Evolutionary conservation across 768 basidiomycete genomes (phyloP).

Genomic region (Favolaschia claudopus): DNA sequence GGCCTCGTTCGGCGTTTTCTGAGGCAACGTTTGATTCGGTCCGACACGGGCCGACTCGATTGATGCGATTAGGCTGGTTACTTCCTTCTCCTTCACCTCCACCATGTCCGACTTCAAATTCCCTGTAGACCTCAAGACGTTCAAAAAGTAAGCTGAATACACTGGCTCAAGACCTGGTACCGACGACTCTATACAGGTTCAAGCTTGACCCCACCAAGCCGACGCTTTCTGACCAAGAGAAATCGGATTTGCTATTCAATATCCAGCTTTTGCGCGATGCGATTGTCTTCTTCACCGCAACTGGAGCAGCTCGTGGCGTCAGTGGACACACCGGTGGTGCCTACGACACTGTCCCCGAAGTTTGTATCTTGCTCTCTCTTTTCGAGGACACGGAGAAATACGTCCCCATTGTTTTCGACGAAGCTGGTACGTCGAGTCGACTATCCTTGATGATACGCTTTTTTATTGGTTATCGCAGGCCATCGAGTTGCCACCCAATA

Average conservation of each 20-base stretch:
- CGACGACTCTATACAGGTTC: slow-evolving; percentile 52
- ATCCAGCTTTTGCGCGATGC: slow-evolving; percentile 85
- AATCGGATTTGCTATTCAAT: slow-evolving; percentile 64
- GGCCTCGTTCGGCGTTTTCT: too few species aligned
- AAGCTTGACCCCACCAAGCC: slow-evolving; percentile 75
- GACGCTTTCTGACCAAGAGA: slow-evolving; percentile 69
- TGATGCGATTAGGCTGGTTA: background rate
- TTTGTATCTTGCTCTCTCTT: slow-evolving; percentile 78
- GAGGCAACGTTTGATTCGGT: too few species aligned
- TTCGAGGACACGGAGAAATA: slow-evolving; percentile 72
- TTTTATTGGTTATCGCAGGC: slow-evolving; percentile 48
- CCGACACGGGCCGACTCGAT: too few species aligned
- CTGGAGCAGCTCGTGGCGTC: slow-evolving; percentile 85
- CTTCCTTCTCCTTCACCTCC: slow-evolving; percentile 6
- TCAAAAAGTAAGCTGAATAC: slow-evolving; percentile 64
- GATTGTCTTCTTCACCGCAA: slow-evolving; percentile 86
- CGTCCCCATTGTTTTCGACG: slow-evolving; percentile 78
- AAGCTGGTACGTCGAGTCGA: slow-evolving; percentile 66
- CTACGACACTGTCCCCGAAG: slow-evolving; percentile 84
- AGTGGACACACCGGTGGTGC: slow-evolving; percentile 86
- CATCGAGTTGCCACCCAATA: slow-evolving; percentile 94
- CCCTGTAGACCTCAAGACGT: slow-evolving; percentile 80
- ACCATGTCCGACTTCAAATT: slow-evolving; percentile 58
- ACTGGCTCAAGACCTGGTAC: slow-evolving; percentile 5
- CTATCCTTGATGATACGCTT: background rate